Evolutionary conservation across 177 flowering plant species (phyloP).

Genomic region (Vitis hybrid): DNA sequence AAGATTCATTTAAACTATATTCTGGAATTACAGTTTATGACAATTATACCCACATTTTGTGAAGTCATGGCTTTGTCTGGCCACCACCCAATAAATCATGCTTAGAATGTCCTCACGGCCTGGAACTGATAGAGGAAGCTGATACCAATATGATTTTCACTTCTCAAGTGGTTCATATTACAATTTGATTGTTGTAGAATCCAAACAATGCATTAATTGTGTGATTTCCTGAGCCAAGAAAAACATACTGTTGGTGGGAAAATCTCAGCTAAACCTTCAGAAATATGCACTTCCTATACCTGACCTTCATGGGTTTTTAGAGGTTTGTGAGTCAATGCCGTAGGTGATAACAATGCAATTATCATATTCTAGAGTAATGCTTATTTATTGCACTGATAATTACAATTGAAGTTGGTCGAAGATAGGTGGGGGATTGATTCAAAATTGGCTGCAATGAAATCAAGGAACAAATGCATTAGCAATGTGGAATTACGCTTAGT

Average conservation of each 20-base stretch:
- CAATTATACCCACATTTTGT: background rate
- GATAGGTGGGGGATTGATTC: no score
- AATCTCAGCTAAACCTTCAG: background rate
- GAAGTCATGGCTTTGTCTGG: background rate
- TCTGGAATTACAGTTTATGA: background rate
- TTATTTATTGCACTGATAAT: background rate
- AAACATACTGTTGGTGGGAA: background rate
- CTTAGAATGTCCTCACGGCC: background rate
- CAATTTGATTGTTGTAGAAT: background rate
- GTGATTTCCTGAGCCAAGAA: background rate
- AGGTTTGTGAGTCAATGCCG: background rate
- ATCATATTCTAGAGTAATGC: background rate
- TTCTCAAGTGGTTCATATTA: background rate
- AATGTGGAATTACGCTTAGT: no score
- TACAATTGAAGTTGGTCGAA: no score
- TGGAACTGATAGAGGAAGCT: background rate
- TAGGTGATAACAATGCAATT: background rate
- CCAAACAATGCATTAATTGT: background rate
- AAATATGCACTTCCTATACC: conserved; percentile 1
- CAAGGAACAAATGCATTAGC: no score
- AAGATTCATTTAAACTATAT: no score
- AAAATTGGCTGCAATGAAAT: no score
- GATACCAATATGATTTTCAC: background rate
- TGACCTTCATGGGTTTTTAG: background rate
- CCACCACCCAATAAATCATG: background rate